Evolutionary conservation across 805 yeast genomes (phyloP), one percentile per base, ranked within the genome.

Genomic region (Jamesozyma gamospora): DNA sequence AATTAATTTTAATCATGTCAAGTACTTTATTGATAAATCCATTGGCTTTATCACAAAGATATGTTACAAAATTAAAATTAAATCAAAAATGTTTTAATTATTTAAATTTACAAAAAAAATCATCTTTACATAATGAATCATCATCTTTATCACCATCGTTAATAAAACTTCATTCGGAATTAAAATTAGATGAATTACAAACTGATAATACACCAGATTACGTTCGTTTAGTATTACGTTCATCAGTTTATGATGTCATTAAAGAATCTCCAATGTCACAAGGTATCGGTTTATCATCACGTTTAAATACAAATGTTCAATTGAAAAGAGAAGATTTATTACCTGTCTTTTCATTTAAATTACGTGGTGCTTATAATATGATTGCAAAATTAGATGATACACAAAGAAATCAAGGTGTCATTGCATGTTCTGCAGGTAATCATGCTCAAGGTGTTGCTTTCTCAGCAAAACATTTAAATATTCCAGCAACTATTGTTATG

Each of bases 371-470:
- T 14, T 86, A 88, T 64, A 92, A 92, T 61, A 87, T 86, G 95
- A 82, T 92, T 52, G 94, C 97, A 28, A 84, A 90, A 52, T 64
- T 92, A 36, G 76, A 78, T 39, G 64, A 74, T n/a, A 39, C 57
- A 7, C 55, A 63, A 28, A 79, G 50, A 72, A 79, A 47, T 52
- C 85, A 59, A 69, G 99, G 99, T 51, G 96, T 92, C 40, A 82
- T 94, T 57, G 96, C 97, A 0, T 92, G 97, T 55, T 86, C 96
- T 25, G 99, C 99, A 4, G 99, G 99, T 28, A 92, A 92, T 62
- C 99, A 92, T 53, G 99, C 99, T 1, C 99, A 92, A 60, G 99
- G 99, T 49, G 97, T 92, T 12, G 98, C 98, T 0, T 90, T 64
- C 58, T 82, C 95, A 17, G 95, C 97, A 4, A 77, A 76, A 44